Percentiles rank a stretch among this genome's conserved stretches.
Conservation (phyloP, 345 rosid species). For the Stellera chamaejasme region DNA sequence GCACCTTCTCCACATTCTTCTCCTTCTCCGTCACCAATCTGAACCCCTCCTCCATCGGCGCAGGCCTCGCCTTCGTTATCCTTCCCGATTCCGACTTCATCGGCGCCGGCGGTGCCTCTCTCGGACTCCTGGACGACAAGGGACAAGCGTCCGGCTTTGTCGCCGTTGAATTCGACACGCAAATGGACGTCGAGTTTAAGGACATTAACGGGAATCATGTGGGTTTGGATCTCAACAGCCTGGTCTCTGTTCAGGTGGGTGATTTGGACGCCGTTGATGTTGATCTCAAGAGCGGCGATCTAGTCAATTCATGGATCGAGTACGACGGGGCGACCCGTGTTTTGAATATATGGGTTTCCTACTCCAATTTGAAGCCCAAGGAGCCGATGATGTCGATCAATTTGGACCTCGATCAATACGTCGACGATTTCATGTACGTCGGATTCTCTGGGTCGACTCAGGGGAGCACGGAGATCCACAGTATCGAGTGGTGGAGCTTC, state of each 20-base stretch:
- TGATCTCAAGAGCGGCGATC: conserved; percentile 88
- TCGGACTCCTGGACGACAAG: conserved; percentile 46
- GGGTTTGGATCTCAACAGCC: conserved; percentile 76
- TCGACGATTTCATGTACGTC: conserved; percentile 83
- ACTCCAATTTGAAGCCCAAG: conserved; percentile 82
- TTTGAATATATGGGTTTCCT: conserved; percentile 55
- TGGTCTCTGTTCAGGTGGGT: conserved; percentile 62
- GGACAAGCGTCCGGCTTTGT: conserved; percentile 48
- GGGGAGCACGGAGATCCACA: conserved; percentile 96
- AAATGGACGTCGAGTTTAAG: conserved; percentile 76
- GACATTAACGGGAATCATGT: conserved; percentile 96
- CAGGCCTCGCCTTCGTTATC: conserved; percentile 87
- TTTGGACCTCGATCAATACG: conserved; percentile 72
- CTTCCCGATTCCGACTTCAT: conserved; percentile 54
- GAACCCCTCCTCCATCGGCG: conserved; percentile 90
- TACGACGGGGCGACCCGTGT: conserved; percentile 45
- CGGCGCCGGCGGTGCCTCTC: conserved; percentile 69
- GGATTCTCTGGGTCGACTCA: conserved; percentile 98
- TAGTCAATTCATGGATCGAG: conserved; percentile 82
- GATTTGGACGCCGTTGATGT: conserved; percentile 61
- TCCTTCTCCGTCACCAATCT: conserved; percentile 68
- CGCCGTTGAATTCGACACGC: conserved; percentile 91
- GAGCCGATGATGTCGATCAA: conserved; percentile 45
- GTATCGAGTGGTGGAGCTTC: conserved; percentile 95
- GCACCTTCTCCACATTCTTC: conserved; percentile 83